Evolutionary conservation across 768 basidiomycete species (phyloP), one percentile per base, ranked within the genome.

Genomic region (Neoboletus subvelutipes): DNA sequence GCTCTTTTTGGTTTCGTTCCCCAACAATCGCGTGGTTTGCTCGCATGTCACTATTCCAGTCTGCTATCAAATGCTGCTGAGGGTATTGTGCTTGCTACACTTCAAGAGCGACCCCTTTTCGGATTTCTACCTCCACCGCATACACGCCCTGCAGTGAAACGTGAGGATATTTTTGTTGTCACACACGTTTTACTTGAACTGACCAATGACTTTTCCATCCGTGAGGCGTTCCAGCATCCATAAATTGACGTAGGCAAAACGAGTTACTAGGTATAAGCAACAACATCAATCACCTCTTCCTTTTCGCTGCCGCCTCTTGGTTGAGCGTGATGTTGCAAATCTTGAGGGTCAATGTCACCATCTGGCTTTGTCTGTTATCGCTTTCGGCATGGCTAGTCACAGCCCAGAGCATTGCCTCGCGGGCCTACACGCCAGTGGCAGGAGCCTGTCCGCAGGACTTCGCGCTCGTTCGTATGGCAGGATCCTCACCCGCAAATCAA

Each of bases 401-500:
- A 24, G 67, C 67, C 5, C 67, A 73, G 33, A 58, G 50, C n/a
- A 29, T 66, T 17, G 63, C 70, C 18, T 73, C 70, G 6, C 52
- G 47, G 20, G 64, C 60, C 0, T 73, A 71, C 41, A 68, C 62
- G 0, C 70, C 72, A 1, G 26, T 59, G 4, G 48, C 57, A 13
- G 64, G 43, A 2, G 1, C 50, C 4, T 73, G 72, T 36, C 64
- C 70, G 0, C 18, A 53, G 1, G 66, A 29, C 24, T 71, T 73
- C 17, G n/a, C 50, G 1, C 66, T 73, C 45, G 70, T 73, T 26
- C 72, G 70, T 45, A 66, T 62, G 66, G 60, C 66, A 1, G 70
- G 72, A 7, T 41, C 58, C 8, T 49, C 56, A 5, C 41, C 59
- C 1, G 60, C 42, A n/a, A 56, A 55, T 26, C 78, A 79, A 60